Evolutionary conservation across 2,329 filamentous ascomycete genomes (phyloP), one percentile per base, ranked within the genome.

Genomic region (Stachybotrys echinatus): DNA sequence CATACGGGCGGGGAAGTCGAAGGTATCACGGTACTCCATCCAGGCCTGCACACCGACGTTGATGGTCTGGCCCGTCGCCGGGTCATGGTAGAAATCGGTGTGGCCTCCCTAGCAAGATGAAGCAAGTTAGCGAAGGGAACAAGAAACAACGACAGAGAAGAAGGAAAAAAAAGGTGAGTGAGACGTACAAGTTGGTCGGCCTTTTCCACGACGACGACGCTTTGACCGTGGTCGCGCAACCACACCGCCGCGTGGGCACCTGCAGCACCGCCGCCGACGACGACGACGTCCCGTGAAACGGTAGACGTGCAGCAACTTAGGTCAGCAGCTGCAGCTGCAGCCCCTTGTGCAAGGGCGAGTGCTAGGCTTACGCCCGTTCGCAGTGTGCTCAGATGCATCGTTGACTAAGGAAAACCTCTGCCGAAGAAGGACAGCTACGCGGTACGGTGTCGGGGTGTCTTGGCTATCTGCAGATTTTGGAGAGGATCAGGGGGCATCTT

Each of bases 11-110:
- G 64, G 59, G 50, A 65, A 68, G 12, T 63, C 55, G 20, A 58
- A 54, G 2, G 68, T 60, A 17, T 67, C 61, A 27, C 61, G 64
- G 53, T 71, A 63, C 42, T 67, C 53, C 23, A 61, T 58, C 23
- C 61, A 70, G 5, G 61, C 59, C 43, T 68, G 58, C 14, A 70
- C 66, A 42, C 67, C 67, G 50, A 59, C 66, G 54, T 70, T 64
- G 48, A 59, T 60, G 0, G 57, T 48, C 2, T 42, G 50, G 18
- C 61, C 63, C 6, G 61, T 68, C 59, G 17, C 45, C n/a, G 68
- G 70, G 31, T 71, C 71, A 6, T 57, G 62, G 55, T 73, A 79
- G 14, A 74, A 77, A 14, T 74, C 61, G 4, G 71, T 70, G 54
- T 78, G 74, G 5, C 76, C 75, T 19, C 76, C 76, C 50, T 76